Evolutionary conservation across 2,329 filamentous ascomycete species (phyloP).

Genomic region (Penicillium hesseltinei): DNA sequence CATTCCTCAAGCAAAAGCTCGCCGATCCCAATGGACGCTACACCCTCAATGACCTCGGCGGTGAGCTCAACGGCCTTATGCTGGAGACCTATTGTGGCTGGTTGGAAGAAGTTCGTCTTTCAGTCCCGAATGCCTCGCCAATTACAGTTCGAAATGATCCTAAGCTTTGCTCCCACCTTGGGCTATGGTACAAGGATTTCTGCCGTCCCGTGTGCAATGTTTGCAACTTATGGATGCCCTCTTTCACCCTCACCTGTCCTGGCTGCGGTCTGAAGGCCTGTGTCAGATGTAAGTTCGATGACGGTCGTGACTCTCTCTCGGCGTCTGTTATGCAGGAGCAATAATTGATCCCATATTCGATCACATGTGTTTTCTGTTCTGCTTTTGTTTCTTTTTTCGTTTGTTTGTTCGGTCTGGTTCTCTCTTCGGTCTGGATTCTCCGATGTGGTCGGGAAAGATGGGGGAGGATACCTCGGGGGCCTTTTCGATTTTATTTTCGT

Average conservation of each 20-base stretch:
- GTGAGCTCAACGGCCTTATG: conserved; percentile 30
- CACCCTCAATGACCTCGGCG: conserved; percentile 23
- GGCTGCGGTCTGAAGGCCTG: conserved; percentile 31
- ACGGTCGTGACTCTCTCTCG: no score
- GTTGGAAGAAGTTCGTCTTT: conserved; percentile 22
- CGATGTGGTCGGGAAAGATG: neutral
- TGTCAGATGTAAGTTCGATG: conserved; percentile 31
- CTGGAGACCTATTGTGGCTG: conserved; percentile 30
- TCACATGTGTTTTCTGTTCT: neutral
- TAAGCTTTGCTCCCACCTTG: conserved; percentile 26
- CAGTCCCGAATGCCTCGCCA: conserved; percentile 15
- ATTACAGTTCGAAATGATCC: neutral
- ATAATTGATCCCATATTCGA: neutral
- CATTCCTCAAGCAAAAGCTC: conserved; percentile 29
- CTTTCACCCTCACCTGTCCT: conserved; percentile 31
- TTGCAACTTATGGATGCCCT: conserved; percentile 30
- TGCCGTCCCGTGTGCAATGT: conserved; percentile 21
- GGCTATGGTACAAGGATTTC: conserved; percentile 29
- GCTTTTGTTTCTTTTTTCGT: neutral
- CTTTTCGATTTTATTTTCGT: neutral
- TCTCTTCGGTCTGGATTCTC: neutral
- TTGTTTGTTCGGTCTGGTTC: neutral
- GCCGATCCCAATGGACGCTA: conserved; percentile 21
- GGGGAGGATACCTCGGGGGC: neutral
- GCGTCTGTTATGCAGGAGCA: neutral